Conservation (phyloP, 345 rosid genomes). For the Pistacia vera region DNA sequence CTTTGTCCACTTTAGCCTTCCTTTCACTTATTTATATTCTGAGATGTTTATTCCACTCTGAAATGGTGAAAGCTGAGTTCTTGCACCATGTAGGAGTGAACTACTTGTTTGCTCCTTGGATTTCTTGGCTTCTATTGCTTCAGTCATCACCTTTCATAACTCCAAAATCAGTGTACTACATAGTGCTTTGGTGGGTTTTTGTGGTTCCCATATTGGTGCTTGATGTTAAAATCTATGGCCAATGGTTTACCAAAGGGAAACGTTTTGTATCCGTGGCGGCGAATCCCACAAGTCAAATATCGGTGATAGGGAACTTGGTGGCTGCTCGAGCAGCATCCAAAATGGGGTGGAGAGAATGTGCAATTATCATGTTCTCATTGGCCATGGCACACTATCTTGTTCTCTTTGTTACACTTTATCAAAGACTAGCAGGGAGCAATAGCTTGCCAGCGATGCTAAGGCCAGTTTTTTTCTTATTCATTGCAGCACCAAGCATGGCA, state of each 20-base stretch:
- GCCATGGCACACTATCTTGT: conserved; percentile 39
- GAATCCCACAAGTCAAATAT: conserved; percentile 40
- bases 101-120: conserved; percentile 37
- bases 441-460: conserved; percentile 31
- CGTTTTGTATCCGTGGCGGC: conserved; percentile 30
- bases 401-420: conserved; percentile 39
- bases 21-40: conserved; percentile 43
- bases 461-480: conserved; percentile 39
- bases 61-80: conserved; percentile 56
- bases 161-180: conserved; percentile 5
- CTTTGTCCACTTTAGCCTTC: conserved; percentile 33
- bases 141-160: conserved; percentile 35
- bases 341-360: conserved; percentile 34
- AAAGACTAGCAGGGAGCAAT: conserved; percentile 27
- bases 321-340: conserved; percentile 31
- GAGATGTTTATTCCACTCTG: conserved; percentile 39
- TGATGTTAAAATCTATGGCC: conserved; percentile 38
- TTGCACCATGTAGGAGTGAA: conserved; percentile 38
- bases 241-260: conserved; percentile 46
- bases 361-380: conserved; percentile 36
- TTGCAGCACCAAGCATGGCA: conserved; percentile 39
- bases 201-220: conserved; percentile 30
- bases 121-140: conserved; percentile 38
- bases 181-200: conserved; percentile 30
- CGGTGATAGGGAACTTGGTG: conserved; percentile 41